phyloP scores from a whole-genome alignment of 1,284 basidiomycete species.

The Tilletia caries region DNA sequence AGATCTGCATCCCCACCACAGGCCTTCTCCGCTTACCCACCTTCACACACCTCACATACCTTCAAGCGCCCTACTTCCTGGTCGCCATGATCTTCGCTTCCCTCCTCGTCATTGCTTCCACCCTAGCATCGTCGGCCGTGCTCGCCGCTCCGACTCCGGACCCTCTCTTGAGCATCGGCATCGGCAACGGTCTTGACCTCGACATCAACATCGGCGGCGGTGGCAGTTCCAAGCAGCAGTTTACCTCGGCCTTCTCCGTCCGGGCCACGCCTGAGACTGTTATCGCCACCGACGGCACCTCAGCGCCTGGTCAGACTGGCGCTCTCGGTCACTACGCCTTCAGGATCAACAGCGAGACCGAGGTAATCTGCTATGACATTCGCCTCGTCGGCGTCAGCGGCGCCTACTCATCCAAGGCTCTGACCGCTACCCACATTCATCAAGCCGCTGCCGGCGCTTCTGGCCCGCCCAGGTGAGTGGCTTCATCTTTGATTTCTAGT shows the following conservation, averaged over 20 bases:
- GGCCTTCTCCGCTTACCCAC: not conserved
- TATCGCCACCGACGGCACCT: slow-evolving; percentile 32
- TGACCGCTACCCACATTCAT: slow-evolving; percentile 55
- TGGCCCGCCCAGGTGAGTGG: slow-evolving; percentile 47
- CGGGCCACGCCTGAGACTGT: slow-evolving; percentile 46
- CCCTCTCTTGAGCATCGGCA: not conserved
- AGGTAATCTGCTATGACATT: slow-evolving; percentile 55
- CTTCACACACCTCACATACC: not conserved
- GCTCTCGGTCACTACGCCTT: slow-evolving; percentile 51
- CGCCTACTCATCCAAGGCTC: slow-evolving; percentile 52
- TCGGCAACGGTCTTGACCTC: not conserved
- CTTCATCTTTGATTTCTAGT: no score
- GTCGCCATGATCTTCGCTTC: not conserved
- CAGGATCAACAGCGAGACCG: slow-evolving; percentile 50
- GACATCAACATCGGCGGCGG: slow-evolving; percentile 1
- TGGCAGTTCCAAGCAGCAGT: slow-evolving; percentile 17
- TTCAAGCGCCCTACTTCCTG: no score
- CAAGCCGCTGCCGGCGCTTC: slow-evolving; percentile 43
- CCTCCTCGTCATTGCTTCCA: not conserved
- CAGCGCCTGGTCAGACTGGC: slow-evolving; percentile 45
- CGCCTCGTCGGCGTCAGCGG: slow-evolving; percentile 29
- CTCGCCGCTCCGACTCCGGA: not conserved
- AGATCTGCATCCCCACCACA: not conserved
- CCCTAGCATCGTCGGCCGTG: not conserved
- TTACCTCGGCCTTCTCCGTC: slow-evolving; percentile 52